Evolutionary conservation across 2,329 filamentous ascomycete species (phyloP), one percentile per base, ranked within the genome.

Genomic region (Trematosphaeria pertusa): DNA sequence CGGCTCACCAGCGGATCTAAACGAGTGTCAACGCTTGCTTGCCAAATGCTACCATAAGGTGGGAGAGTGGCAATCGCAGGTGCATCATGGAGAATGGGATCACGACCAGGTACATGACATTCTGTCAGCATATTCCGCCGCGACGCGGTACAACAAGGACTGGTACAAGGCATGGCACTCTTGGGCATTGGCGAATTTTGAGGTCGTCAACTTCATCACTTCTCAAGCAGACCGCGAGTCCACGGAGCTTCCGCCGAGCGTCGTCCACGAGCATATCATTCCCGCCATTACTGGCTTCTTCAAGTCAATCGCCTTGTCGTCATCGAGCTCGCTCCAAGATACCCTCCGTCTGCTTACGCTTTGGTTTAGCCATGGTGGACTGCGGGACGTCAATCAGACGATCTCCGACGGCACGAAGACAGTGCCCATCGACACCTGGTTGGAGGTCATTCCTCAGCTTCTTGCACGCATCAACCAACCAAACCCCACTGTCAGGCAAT

Each of bases 81-180:
- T 96, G 43, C 88, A 95, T 69, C 87, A 88, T 65, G 88, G 91
- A 41, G 87, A 94, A 56, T 99, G 94, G 95, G 87, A 90, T 55
- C 85, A 89, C 53, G 87, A 90, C 7, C 87, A 89, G 56, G 89
- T 96, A 3, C 84, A 89, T 40, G 93, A 97, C 42, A 91, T 99
- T 47, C 78, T 99, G 18, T 82, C 85, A n/a, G 91, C 94, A 1
- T 99, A 97, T 71, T 86, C 87, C 14, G 87, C 92, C 48, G 95
- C 95, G 1, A 99, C 94, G 2, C 87, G 90, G 48, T 97, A 95
- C 74, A 96, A 99, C 69, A 87, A 91, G 24, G 86, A 87, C 51
- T 99, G 93, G 85, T 99, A 99, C 78, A 99, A 99, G 75, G 94
- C 95, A 6, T 99, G 94, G 94, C 94, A 99, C 73, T 89, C 94